Evolutionary conservation across 2,329 filamentous ascomycete species (phyloP).

Genomic region (Aspergillus fijiensis): DNA sequence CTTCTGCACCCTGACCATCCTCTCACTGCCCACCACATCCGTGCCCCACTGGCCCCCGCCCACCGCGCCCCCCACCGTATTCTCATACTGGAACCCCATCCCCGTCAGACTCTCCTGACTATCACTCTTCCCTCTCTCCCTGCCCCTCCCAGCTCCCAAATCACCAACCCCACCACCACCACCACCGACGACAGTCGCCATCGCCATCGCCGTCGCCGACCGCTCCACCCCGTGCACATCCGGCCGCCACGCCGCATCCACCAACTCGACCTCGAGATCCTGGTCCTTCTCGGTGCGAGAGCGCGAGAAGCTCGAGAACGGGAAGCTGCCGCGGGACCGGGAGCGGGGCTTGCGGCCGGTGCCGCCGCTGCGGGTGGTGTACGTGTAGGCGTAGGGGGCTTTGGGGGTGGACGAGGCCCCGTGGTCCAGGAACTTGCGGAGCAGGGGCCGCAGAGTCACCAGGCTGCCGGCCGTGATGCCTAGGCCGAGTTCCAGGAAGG

Average conservation of each 20-base stretch:
- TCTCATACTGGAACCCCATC: too few species aligned
- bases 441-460: slow-evolving; percentile 48
- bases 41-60: too few species aligned
- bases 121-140: neutral
- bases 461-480: slow-evolving; percentile 45
- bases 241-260: neutral
- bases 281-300: neutral
- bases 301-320: neutral
- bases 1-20: neutral
- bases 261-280: neutral
- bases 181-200: neutral
- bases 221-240: neutral
- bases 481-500: slow-evolving; percentile 29
- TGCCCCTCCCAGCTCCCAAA: too few species aligned
- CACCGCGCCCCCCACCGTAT: too few species aligned
- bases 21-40: neutral
- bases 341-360: too few species aligned
- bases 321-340: neutral
- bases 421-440: slow-evolving; percentile 26
- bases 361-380: too few species aligned
- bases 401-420: neutral
- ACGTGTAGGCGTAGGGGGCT: neutral
- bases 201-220: neutral
- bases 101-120: neutral
- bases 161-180: too few species aligned